Evolutionary conservation across 2,329 filamentous ascomycete genomes (phyloP).

Genomic region (Chrysoporthe puriensis): DNA sequence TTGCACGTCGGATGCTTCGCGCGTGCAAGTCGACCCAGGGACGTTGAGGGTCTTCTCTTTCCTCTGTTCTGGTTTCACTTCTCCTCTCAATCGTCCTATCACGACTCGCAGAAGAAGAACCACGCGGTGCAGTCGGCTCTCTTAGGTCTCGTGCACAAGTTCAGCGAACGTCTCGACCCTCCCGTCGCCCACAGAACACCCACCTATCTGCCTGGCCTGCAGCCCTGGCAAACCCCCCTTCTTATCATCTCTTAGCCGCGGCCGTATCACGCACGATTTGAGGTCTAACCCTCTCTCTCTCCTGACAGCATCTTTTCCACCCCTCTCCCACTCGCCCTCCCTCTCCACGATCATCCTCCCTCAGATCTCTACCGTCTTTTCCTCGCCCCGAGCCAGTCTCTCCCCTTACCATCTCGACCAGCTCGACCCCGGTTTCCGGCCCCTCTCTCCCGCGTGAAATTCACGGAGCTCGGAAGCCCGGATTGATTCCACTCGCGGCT

Average conservation of each 20-base stretch:
- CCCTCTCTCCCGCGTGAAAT: background rate
- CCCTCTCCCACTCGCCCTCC: background rate
- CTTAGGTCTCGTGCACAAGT: background rate
- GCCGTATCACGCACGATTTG: background rate
- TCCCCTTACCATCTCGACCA: background rate
- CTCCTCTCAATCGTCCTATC: background rate
- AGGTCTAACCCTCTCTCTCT: background rate
- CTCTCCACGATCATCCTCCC: background rate
- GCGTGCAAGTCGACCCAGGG: no score
- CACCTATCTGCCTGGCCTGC: background rate
- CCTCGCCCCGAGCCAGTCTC: background rate
- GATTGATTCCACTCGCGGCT: constrained; percentile 22
- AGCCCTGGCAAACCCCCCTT: background rate
- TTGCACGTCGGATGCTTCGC: background rate
- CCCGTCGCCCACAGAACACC: background rate
- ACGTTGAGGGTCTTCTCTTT: no score
- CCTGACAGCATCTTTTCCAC: background rate
- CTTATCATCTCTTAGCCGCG: background rate
- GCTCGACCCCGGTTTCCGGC: background rate
- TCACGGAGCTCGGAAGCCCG: constrained; percentile 16
- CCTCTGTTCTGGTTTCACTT: no score
- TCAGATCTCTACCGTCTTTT: background rate
- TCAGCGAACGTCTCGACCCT: background rate
- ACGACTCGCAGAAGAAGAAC: background rate
- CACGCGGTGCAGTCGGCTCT: background rate